phyloP scores from a whole-genome alignment of 2,329 filamentous ascomycete species.

The Cordyceps tenuipes region DNA sequence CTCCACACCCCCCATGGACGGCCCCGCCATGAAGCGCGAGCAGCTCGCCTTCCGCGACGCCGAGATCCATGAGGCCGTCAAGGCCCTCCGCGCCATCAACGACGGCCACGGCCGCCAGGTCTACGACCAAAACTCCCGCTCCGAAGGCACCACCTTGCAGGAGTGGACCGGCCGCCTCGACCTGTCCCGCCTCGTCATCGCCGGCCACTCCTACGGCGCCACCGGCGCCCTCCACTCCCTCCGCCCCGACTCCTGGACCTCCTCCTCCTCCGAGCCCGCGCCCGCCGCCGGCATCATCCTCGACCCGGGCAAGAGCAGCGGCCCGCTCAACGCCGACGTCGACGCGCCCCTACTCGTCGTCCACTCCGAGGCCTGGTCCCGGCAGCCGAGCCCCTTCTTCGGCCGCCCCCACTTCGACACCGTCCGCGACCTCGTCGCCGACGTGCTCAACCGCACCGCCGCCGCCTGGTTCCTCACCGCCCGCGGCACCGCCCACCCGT shows the following conservation, averaged over 20 bases:
- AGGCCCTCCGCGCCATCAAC: constrained; percentile 33
- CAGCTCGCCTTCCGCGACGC: constrained; percentile 44
- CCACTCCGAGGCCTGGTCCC: constrained; percentile 58
- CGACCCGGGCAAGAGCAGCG: constrained; percentile 58
- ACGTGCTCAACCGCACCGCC: constrained; percentile 34
- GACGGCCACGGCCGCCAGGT: constrained; percentile 28
- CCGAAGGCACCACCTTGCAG: constrained; percentile 37
- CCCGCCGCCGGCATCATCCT: constrained; percentile 50
- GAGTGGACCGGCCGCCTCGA: constrained; percentile 48
- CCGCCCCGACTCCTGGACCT: constrained; percentile 22
- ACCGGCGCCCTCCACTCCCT: constrained; percentile 54
- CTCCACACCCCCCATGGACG: constrained; percentile 25
- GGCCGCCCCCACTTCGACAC: constrained; percentile 54
- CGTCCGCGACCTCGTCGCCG: constrained; percentile 46
- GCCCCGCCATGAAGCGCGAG: constrained; percentile 31
- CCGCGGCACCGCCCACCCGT: constrained; percentile 50
- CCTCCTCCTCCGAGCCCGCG: constrained; percentile 9
- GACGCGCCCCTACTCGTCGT: constrained; percentile 51
- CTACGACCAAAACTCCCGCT: constrained; percentile 34
- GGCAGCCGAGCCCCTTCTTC: constrained; percentile 47
- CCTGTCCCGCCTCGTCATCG: constrained; percentile 44
- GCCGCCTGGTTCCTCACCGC: constrained; percentile 47
- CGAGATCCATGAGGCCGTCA: constrained; percentile 39
- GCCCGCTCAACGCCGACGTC: constrained; percentile 51
- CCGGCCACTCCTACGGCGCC: constrained; percentile 58